Percentiles rank a stretch among this genome's conserved stretches.
These are phyloP conservation scores for Cryptococcus sp. DNA, from an alignment of 1,284 basidiomycete species.

Conservation along the genomic window DNA sequence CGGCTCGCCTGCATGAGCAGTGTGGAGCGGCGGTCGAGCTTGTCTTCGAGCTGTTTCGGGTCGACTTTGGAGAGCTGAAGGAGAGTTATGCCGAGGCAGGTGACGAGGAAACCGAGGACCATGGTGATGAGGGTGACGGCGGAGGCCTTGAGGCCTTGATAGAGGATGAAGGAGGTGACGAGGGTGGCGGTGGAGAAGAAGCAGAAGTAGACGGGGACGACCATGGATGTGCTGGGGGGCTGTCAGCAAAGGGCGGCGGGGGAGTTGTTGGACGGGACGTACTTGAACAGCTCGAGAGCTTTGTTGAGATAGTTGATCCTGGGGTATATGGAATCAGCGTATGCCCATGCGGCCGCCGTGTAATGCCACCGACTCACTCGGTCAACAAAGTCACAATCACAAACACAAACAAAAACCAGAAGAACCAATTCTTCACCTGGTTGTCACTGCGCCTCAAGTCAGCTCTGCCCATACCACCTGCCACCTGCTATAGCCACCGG, in stretches of 20 bases:
- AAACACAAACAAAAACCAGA: conserved; percentile 81
- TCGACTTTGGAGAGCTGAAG: conserved; percentile 86
- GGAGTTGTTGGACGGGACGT: conserved; percentile 56
- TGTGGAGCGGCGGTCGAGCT: conserved; percentile 77
- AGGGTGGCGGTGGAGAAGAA: conserved; percentile 80
- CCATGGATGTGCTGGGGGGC: conserved; percentile 62
- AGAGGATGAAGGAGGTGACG: conserved; percentile 81
- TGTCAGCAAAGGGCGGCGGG: conserved; percentile 10
- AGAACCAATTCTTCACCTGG: conserved; percentile 63
- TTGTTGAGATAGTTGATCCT: conserved; percentile 95
- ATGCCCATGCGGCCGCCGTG: not conserved
- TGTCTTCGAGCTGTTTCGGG: conserved; percentile 55
- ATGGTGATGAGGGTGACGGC: conserved; percentile 77
- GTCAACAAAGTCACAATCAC: conserved; percentile 68
- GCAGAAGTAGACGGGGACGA: conserved; percentile 64
- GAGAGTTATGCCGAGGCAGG: conserved; percentile 72
- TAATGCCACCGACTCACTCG: conserved; percentile 24
- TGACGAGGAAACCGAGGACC: conserved; percentile 75
- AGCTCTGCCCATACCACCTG: not conserved
- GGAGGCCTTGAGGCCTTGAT: conserved; percentile 81
- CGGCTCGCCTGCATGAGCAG: conserved; percentile 75
- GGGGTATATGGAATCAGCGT: conserved; percentile 4
- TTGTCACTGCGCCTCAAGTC: conserved; percentile 30
- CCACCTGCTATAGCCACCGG: not conserved
- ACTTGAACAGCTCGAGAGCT: conserved; percentile 90